Evolutionary conservation across 306 rosid genomes (phyloP).

Genomic region (Cicer bijugum): DNA sequence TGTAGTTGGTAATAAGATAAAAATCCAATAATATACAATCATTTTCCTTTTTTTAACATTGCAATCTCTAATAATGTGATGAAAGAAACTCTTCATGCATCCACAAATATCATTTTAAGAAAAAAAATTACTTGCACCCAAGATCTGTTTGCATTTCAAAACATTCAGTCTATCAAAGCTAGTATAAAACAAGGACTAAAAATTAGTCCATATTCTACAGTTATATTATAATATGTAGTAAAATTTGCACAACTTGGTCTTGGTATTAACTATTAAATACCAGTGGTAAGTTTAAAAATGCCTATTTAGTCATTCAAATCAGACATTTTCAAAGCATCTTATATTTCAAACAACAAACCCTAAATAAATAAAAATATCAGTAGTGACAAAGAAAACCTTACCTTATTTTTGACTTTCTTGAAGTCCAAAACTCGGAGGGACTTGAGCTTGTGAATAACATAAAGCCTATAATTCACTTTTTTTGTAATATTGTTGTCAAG

Average conservation of each 20-base stretch:
- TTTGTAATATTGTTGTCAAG: conserved; percentile 88
- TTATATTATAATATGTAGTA: not conserved
- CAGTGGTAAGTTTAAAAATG: conserved; percentile 20
- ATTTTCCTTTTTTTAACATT: not conserved
- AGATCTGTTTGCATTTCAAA: conserved; percentile 16
- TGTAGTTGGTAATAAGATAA: not conserved
- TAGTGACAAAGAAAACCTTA: conserved; percentile 33
- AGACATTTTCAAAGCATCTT: not conserved
- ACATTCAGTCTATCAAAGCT: conserved; percentile 17
- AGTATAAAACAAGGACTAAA: not conserved
- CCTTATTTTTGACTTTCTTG: conserved; percentile 83
- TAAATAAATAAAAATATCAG: not conserved
- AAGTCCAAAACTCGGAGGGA: conserved; percentile 87
- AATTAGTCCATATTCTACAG: not conserved
- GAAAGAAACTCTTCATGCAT: conserved; percentile 12
- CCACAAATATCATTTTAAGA: conserved; percentile 4
- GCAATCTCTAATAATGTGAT: conserved; percentile 12
- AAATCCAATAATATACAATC: not conserved
- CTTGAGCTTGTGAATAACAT: conserved; percentile 75
- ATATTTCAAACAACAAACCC: conserved; percentile 31
- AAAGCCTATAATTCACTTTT: conserved; percentile 83
- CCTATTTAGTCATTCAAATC: conserved; percentile 8
- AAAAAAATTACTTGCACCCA: not conserved
- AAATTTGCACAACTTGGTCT: conserved; percentile 4
- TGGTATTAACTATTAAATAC: not conserved